These are phyloP conservation scores for Zygotorulaspora danielsina DNA, from an alignment of 805 yeast genomes.

Conservation along the genomic window DNA sequence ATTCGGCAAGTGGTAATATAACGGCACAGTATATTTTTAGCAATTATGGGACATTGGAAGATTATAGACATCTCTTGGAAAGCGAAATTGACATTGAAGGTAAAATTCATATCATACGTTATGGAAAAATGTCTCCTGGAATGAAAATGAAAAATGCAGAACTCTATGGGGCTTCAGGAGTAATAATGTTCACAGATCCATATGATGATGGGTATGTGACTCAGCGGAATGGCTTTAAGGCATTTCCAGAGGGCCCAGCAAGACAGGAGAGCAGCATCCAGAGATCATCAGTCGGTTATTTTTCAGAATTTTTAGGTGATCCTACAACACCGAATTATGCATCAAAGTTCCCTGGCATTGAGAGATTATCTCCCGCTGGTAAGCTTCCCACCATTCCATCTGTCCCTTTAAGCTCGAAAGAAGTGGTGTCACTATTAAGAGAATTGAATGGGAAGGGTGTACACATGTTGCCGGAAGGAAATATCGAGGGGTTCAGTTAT, in stretches of 20 bases:
- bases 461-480: slow-evolving; percentile 39
- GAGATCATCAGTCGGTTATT: slow-evolving; percentile 55
- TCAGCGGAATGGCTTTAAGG: slow-evolving; percentile 48
- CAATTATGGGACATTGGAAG: slow-evolving; percentile 56
- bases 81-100: slow-evolving; percentile 44
- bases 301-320: slow-evolving; percentile 65
- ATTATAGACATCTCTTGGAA: slow-evolving; percentile 43
- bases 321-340: slow-evolving; percentile 76
- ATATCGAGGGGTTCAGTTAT: slow-evolving; percentile 42
- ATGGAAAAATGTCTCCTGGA: slow-evolving; percentile 49
- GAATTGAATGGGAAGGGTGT: slow-evolving; percentile 39
- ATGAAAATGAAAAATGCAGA: slow-evolving; percentile 60
- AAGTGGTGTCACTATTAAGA: slow-evolving; percentile 40
- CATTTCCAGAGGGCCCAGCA: slow-evolving; percentile 64
- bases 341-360: slow-evolving; percentile 41
- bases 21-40: slow-evolving; percentile 53
- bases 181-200: slow-evolving; percentile 40
- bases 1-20: slow-evolving; percentile 60
- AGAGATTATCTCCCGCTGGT: slow-evolving; percentile 39
- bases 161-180: slow-evolving; percentile 57
- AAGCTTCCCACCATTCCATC: slow-evolving; percentile 52
- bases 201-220: slow-evolving; percentile 58
- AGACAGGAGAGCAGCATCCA: slow-evolving; percentile 58
- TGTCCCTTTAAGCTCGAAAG: slow-evolving; percentile 45
- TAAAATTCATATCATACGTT: slow-evolving; percentile 58